Base-by-base conservation (phyloP, 148 eudicot species). In the Camellia lanceoleosa region DNA sequence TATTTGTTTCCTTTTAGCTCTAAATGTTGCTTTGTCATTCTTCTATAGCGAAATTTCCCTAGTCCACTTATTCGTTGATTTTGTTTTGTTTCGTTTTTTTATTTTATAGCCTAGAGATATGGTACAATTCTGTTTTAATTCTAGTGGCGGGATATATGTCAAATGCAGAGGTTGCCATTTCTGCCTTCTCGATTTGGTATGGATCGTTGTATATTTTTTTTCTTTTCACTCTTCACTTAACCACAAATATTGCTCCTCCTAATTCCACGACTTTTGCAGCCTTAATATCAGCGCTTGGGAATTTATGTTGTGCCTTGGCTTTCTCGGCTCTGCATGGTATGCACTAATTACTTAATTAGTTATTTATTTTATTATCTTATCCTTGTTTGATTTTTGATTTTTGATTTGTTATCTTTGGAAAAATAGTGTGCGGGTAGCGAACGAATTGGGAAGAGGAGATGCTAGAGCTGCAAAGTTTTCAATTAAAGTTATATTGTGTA, bases 181-280 rank as follows among this genome's bases (percentile, higher is more conserved):
- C 97, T 46, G 91, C 97, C 79, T 92, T 92, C 82, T 92, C 97
- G 19, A 89, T 92, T 60, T 91, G 97, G 94, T 91, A 83, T 71
- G 30, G 6, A 9, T 64, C 5, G 10, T 38, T 60, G 54, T 49
- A 46, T 30, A 0, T 12, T 61, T 41, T 7, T 63, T 12, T 43
- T 1, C 47, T 13, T 38, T 42, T 11, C 42, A 44, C 10, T 16
- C 38, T 23, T 61, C 46, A 5, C 41, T 43, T 76, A 69, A 30
- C 56, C 3, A 13, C 18, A 12, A 46, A 18, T 8, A 20, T 73
- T 75, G 13, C 2, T 42, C 38, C 38, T 30, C 75, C 43, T 76
- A 20, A 23, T 60, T 80, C 30, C 7, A 43, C 15, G 7, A 41
- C 46, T 71, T 65, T 73, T 84, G 78, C 92, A 92, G 94, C 91